Base-by-base conservation (phyloP, 2,329 filamentous ascomycete genomes). In the Xylaria sp. region DNA sequence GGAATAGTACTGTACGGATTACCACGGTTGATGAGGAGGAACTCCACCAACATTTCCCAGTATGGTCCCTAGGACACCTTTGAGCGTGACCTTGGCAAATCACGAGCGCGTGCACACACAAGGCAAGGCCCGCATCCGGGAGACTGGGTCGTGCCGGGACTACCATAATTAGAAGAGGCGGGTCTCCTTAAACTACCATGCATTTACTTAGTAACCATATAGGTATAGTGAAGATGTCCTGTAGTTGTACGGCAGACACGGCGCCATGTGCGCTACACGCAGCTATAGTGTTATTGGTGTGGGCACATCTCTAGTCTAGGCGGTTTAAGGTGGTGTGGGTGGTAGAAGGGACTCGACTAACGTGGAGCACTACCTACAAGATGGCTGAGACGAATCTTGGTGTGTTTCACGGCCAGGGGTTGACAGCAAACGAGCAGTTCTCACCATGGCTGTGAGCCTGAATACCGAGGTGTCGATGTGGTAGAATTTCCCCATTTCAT, bases 121-220 rank as follows among this genome's bases (percentile, higher is more conserved):
- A 64, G 60, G 61, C 50, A 64, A 52, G 70, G 58, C 70, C 72
- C 70, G 72, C 72, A 72, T 66, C 72, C 70, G 69, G 56, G 59
- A 70, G 67, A 69, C 72, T 70, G 72, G 72, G 72, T 73, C 69
- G 70, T 67, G 72, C 70, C 61, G 60, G 64, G 66, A 70, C 53
- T 72, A 57, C 72, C 70, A 73, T 71, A 71, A 65, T 72, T 73
- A 72, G 72, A 73, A 71, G 66, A 69, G 53, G 56, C 30, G 58
- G 57, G 53, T 63, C 50, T 65, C 48, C 46, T 52, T n/a, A 28
- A 20, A 52, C 30, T 59, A 60, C 55, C 60, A 57, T 50, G 58
- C 60, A 55, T 63, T 63, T 66, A 45, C 43, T 36, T 66, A 50
- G 50, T 36, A 30, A 67, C 36, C 30, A 55, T 52, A 46, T 65